These are phyloP conservation scores for Coemansia umbellata DNA, from an alignment of 192 early-diverging fungal species.

Conservation along the genomic window DNA sequence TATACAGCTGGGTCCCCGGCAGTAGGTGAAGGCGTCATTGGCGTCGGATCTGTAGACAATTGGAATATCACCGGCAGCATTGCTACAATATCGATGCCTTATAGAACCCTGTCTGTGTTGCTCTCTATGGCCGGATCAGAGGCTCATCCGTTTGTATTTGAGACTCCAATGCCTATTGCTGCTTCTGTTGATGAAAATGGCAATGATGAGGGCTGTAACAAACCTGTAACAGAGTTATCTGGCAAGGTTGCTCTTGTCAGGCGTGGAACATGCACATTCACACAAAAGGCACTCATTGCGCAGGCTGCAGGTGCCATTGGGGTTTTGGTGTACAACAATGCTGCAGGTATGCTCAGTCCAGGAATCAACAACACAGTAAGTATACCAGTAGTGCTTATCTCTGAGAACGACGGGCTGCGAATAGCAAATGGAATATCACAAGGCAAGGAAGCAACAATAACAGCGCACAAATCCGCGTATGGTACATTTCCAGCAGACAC, in stretches of 20 bases:
- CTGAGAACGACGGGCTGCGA: constrained; percentile 35
- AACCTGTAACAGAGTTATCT: background rate
- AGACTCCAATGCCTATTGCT: constrained; percentile 6
- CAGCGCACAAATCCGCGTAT: background rate
- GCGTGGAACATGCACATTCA: constrained; percentile 52
- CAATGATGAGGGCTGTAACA: constrained; percentile 18
- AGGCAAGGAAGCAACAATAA: background rate
- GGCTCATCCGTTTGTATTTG: constrained; percentile 16
- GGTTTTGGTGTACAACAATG: constrained; percentile 53
- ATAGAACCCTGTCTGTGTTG: background rate
- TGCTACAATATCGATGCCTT: constrained; percentile 13
- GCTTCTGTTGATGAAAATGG: constrained; percentile 2
- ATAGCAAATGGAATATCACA: constrained; percentile 15
- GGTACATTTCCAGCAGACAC: constrained; percentile 23
- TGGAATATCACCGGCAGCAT: constrained; percentile 29
- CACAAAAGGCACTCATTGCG: constrained; percentile 41
- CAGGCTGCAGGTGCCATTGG: constrained; percentile 51
- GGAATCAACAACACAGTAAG: constrained; percentile 12
- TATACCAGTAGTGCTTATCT: constrained; percentile 49
- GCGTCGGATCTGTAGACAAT: constrained; percentile 56
- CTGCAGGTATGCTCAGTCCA: constrained; percentile 24
- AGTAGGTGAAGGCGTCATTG: constrained; percentile 49
- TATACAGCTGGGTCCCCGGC: constrained; percentile 54
- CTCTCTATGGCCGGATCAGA: constrained; percentile 11
- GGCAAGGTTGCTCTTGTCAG: constrained; percentile 50